Percentiles rank a stretch among this genome's conserved stretches.
phyloP scores from a whole-genome alignment of 176 grass and related monocot genomes.

The Aegilops longissima region DNA sequence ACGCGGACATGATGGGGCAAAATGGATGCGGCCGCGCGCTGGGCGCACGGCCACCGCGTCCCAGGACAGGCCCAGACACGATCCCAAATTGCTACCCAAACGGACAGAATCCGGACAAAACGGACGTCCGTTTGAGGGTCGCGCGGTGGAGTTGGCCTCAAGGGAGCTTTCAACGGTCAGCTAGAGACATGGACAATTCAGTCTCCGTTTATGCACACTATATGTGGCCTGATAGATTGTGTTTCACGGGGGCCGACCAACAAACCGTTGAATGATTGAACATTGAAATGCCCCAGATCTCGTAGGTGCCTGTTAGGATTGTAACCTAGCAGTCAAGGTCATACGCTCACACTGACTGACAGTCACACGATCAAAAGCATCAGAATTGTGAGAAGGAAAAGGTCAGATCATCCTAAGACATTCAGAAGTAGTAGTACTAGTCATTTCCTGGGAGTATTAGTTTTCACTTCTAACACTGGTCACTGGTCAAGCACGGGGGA shows the following conservation, averaged over 20 bases:
- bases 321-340: neutral
- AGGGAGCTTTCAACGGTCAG: neutral
- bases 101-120: too few species aligned
- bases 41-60: too few species aligned
- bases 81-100: too few species aligned
- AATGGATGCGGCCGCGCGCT: too few species aligned
- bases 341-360: neutral
- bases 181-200: neutral
- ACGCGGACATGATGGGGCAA: too few species aligned
- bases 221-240: neutral
- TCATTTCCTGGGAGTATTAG: neutral
- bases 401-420: neutral
- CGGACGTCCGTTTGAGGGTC: too few species aligned
- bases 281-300: neutral
- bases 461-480: neutral
- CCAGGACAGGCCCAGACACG: too few species aligned
- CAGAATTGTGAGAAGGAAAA: neutral
- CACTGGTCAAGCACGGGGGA: too few species aligned
- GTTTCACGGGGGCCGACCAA: constrained; percentile 1
- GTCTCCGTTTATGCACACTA: neutral
- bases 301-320: too few species aligned
- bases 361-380: neutral
- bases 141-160: too few species aligned
- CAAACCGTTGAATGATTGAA: neutral
- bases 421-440: neutral